Base-by-base conservation (phyloP, 371 early-diverging fungal genomes). In the Nosema muscidifuracis region DNA sequence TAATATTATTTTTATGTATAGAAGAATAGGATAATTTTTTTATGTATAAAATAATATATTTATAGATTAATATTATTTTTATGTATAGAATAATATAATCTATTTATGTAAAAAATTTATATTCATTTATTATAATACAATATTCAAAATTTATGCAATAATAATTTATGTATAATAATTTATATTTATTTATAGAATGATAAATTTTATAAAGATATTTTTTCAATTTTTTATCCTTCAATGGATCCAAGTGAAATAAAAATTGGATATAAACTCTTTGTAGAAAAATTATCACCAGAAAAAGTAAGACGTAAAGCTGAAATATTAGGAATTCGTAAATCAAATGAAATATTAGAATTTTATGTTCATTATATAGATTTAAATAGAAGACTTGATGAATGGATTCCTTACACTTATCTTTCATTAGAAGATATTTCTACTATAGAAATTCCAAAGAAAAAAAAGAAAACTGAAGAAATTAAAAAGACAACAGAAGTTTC, bases 341-440 rank as follows among this genome's bases (percentile, higher is more conserved):
- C 4, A 47, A n/a, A 47, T 6, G 47, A 47, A 4, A 71, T 71
- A 33, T 73, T 85, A 16, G 89, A 91, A 82, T 94, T 89, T 79
- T 99, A 97, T 83, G 91, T 99, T 0, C 98, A 99, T 80, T 97
- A 94, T 81, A 87, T 90, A 2, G 91, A 92, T 57, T 95, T 91
- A 83, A 99, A 99, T 86, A 95, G 94, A 81, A 90, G 99, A 50
- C 85, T 97, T 64, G 99, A 99, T 84, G 93, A 94, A 80, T 97
- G 97, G 99, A 90, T 97, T 0, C 57, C 86, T 0, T 85, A 86
- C n/a, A 77, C 84, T 0, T 81, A 88, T 20, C 78, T 94, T 18
- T 87, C 91, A 56, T 80, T 93, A 24, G 79, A 83, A 24, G 83
- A 87, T 62, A 86, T 91, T 30, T 87, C 71, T 65, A 66, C 72